Evolutionary conservation across 2,329 filamentous ascomycete species (phyloP).

Genomic region (Epichloe glyceriae): DNA sequence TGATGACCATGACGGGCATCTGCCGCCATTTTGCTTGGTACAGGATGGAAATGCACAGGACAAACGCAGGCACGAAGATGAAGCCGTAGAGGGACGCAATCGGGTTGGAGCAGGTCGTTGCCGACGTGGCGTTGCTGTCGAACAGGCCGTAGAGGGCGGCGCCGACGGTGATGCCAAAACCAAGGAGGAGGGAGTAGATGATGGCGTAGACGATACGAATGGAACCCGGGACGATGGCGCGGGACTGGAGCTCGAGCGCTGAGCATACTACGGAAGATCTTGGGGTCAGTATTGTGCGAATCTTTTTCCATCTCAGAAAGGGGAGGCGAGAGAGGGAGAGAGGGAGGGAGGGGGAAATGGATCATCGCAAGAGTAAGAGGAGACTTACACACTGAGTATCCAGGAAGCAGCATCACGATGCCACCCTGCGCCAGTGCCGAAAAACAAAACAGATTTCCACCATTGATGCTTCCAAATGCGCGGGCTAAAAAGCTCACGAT

Average conservation of each 20-base stretch:
- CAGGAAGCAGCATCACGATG: slow-evolving; percentile 53
- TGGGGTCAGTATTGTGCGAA: neutral
- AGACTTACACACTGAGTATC: slow-evolving; percentile 43
- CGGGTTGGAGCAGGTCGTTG: slow-evolving; percentile 27
- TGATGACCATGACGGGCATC: slow-evolving; percentile 62
- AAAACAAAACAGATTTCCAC: slow-evolving; percentile 45
- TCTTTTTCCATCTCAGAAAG: neutral
- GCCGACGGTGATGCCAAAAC: slow-evolving; percentile 59
- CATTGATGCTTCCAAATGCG: slow-evolving; percentile 46
- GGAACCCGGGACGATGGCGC: slow-evolving; percentile 55
- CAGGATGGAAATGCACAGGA: slow-evolving; percentile 59
- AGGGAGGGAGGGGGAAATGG: too few species aligned
- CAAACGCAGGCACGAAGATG: slow-evolving; percentile 61
- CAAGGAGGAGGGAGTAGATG: slow-evolving; percentile 60
- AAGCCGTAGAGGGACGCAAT: slow-evolving; percentile 40
- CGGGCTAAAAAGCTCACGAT: slow-evolving; percentile 49
- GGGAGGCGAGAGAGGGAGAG: neutral
- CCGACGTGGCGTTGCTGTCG: slow-evolving; percentile 37
- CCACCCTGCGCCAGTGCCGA: slow-evolving; percentile 51
- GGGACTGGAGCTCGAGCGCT: slow-evolving; percentile 53
- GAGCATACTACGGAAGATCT: slow-evolving; percentile 21
- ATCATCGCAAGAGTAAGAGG: neutral
- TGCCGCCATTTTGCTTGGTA: slow-evolving; percentile 77
- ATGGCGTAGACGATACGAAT: slow-evolving; percentile 65
- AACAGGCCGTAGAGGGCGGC: slow-evolving; percentile 50